A percentile compares a stretch with the other conserved stretches of the same genome.
phyloP scores from a whole-genome alignment of 129 eudicot species.

The Kitagawia praeruptora region DNA sequence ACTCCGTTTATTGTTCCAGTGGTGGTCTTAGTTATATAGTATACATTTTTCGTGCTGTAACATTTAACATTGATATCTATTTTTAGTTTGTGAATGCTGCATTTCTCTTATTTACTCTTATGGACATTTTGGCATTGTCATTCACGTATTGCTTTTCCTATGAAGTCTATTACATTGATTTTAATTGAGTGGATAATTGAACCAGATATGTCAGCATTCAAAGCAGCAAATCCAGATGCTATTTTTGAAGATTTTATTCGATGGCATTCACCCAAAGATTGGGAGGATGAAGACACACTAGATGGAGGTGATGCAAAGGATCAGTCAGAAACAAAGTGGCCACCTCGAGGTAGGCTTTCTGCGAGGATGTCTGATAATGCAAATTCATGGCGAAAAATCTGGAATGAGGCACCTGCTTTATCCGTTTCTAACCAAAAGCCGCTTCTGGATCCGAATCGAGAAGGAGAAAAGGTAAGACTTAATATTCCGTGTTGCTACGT shows the following conservation, averaged over 20 bases:
- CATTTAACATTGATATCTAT: background rate
- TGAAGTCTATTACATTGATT: background rate
- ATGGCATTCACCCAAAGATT: conserved; percentile 99
- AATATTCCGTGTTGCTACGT: background rate
- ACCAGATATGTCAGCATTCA: conserved; percentile 94
- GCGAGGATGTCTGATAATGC: conserved; percentile 86
- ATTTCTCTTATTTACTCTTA: background rate
- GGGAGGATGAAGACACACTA: conserved; percentile 50
- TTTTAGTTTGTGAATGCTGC: background rate
- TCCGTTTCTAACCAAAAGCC: conserved; percentile 88
- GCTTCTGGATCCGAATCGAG: conserved; percentile 80
- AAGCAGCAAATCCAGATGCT: conserved; percentile 95
- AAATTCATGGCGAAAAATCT: conserved; percentile 80
- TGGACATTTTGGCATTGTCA: background rate
- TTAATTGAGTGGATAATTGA: background rate
- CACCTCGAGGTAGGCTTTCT: conserved; percentile 84
- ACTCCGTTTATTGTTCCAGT: background rate
- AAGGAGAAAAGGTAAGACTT: conserved; percentile 80
- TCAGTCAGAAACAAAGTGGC: conserved; percentile 40
- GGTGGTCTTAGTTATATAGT: background rate
- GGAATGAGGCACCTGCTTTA: conserved; percentile 80
- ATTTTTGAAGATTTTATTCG: conserved; percentile 92
- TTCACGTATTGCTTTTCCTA: background rate
- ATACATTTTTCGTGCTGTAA: background rate
- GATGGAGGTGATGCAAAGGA: conserved; percentile 21